These are phyloP conservation scores for Yamadazyma pseudoaaseri DNA, from an alignment of 1,139 yeast genomes.

Conservation along the genomic window DNA sequence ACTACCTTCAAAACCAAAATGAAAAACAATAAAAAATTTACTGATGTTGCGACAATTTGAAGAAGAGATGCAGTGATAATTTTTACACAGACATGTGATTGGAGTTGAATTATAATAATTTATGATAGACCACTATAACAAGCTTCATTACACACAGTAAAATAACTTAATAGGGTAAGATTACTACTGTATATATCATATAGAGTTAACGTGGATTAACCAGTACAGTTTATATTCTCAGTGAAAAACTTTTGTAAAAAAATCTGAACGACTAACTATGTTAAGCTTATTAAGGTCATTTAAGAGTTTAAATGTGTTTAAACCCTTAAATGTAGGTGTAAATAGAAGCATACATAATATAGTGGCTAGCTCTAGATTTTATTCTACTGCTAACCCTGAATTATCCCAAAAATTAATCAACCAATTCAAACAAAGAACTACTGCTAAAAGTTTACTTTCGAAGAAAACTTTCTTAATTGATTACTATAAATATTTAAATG, in stretches of 20 bases:
- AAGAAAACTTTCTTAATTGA: slow-evolving; percentile 86
- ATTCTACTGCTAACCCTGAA: slow-evolving; percentile 2
- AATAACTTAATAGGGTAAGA: too few relatives aligned
- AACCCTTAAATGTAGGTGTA: not conserved
- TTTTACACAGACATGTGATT: too few relatives aligned
- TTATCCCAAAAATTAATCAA: slow-evolving; percentile 1
- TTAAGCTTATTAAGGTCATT: not conserved
- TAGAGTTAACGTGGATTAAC: too few relatives aligned
- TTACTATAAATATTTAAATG: slow-evolving; percentile 69
- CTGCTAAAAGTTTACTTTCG: slow-evolving; percentile 47
- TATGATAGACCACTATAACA: too few relatives aligned
- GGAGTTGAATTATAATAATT: too few relatives aligned
- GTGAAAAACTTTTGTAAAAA: not conserved
- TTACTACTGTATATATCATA: too few relatives aligned
- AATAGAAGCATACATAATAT: too few relatives aligned
- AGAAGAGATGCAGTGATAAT: too few relatives aligned
- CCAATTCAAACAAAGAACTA: slow-evolving; percentile 4
- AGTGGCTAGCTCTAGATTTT: not conserved
- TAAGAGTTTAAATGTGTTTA: not conserved
- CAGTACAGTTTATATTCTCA: too few relatives aligned
- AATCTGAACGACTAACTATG: not conserved
- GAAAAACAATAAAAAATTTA: not conserved
- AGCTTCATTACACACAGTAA: too few relatives aligned
- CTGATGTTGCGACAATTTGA: too few relatives aligned
- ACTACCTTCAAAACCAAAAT: not conserved